Conservation (phyloP, 108 stramenopile species). For the Nitzschia palea region DNA sequence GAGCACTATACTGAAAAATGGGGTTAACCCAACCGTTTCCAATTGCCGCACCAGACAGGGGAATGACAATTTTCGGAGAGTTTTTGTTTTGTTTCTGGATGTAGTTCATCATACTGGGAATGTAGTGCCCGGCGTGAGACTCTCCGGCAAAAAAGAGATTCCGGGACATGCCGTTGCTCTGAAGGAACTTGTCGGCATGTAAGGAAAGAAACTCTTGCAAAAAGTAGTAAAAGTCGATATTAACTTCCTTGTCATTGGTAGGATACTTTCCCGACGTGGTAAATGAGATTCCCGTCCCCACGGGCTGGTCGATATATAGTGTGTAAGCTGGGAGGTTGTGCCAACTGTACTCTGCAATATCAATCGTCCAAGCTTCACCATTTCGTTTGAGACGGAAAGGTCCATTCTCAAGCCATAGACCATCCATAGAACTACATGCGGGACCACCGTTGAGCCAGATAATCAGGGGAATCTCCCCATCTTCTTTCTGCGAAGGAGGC, state of each 20-base stretch:
- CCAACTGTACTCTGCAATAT: constrained; percentile 74
- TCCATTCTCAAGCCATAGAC: constrained; percentile 95
- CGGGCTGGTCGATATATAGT: constrained; percentile 90
- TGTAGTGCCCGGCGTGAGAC: constrained; percentile 95
- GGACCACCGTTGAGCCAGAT: constrained; percentile 93
- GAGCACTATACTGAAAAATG: constrained; percentile 86
- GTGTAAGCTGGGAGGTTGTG: constrained; percentile 83
- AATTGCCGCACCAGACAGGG: constrained; percentile 78
- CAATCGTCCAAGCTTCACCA: constrained; percentile 44
- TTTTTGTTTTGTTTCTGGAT: constrained; percentile 57
- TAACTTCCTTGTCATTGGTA: constrained; percentile 80
- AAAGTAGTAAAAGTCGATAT: constrained; percentile 90
- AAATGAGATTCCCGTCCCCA: constrained; percentile 85
- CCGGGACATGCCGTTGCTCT: constrained; percentile 39
- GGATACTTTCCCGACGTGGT: constrained; percentile 77
- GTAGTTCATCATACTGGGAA: constrained; percentile 91
- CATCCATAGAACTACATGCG: constrained; percentile 95
- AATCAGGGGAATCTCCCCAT: constrained; percentile 76
- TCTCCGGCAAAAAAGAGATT: constrained; percentile 92
- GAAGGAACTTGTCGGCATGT: constrained; percentile 70
- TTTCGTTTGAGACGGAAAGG: constrained; percentile 71
- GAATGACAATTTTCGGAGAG: constrained; percentile 36
- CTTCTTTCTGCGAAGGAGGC: constrained; percentile 13
- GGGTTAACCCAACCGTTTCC: constrained; percentile 93
- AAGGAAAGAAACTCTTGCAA: constrained; percentile 69